Percentiles rank a stretch among this genome's conserved stretches.
Evolutionary conservation across 192 early-diverging fungal genomes (phyloP).

Genomic region (Entrophospora sp.): DNA sequence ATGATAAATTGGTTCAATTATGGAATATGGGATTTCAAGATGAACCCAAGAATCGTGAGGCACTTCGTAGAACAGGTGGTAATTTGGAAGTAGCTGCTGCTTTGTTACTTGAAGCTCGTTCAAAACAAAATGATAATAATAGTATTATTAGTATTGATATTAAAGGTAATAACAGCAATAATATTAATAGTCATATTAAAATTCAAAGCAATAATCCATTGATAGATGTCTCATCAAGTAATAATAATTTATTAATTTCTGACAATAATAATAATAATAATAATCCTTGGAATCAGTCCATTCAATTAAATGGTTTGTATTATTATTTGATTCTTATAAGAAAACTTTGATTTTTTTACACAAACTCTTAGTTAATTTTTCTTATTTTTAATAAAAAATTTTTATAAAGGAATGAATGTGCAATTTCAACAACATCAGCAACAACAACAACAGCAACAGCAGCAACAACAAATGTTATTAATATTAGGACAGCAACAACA

Average conservation of each 20-base stretch:
- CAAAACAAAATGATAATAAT: not conserved
- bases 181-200: not conserved
- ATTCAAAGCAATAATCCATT: no score
- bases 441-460: not conserved
- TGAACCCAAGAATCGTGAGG: constrained; percentile 51
- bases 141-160: not conserved
- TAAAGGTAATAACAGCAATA: constrained; percentile 1
- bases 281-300: no score
- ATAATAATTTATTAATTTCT: no score
- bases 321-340: no score
- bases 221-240: no score
- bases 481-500: no score
- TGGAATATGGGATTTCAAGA: constrained; percentile 72
- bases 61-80: constrained; percentile 61
- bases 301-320: no score
- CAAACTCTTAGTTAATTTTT: no score
- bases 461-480: no score
- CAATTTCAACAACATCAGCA: not conserved
- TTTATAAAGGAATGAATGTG: not conserved
- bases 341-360: no score
- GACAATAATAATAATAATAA: no score
- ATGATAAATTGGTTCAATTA: constrained; percentile 53
- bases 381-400: not conserved
- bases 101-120: constrained; percentile 40
- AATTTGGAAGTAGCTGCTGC: constrained; percentile 67